phyloP scores from a whole-genome alignment of 805 yeast genomes.

The Candida glaebosa region DNA sequence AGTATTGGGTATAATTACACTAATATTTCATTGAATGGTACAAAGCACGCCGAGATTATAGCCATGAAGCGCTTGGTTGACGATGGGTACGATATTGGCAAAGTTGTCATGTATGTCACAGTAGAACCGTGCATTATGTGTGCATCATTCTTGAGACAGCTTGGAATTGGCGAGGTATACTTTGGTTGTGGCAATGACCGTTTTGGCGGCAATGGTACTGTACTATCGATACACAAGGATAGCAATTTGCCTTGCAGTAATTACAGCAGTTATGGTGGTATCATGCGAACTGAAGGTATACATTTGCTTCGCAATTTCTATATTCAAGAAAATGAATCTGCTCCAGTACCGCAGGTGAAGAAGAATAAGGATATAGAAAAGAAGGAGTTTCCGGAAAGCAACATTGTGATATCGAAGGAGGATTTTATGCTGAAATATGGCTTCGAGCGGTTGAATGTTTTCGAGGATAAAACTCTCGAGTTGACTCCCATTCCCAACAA shows the following conservation, averaged over 20 bases:
- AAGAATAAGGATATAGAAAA: constrained; percentile 59
- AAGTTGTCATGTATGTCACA: constrained; percentile 79
- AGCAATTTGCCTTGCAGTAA: constrained; percentile 15
- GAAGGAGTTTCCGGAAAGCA: constrained; percentile 52
- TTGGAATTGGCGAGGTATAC: constrained; percentile 67
- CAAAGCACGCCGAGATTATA: constrained; percentile 88
- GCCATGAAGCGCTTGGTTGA: constrained; percentile 53
- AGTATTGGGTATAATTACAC: constrained; percentile 85
- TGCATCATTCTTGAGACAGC: constrained; percentile 83
- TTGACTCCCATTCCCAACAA: constrained; percentile 20
- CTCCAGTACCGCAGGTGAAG: constrained; percentile 78
- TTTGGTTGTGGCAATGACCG: constrained; percentile 95
- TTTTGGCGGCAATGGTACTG: constrained; percentile 96
- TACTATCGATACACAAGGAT: constrained; percentile 45
- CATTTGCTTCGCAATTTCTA: constrained; percentile 79
- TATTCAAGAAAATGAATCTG: constrained; percentile 76
- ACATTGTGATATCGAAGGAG: constrained; percentile 47
- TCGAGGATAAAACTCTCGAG: constrained; percentile 15
- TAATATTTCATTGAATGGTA: constrained; percentile 79
- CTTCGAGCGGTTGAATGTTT: constrained; percentile 18
- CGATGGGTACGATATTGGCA: constrained; percentile 11
- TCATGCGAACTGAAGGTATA: constrained; percentile 78
- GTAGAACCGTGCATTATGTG: constrained; percentile 99
- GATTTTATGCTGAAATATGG: constrained; percentile 52
- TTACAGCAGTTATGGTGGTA: constrained; percentile 70